Conservation (phyloP, 805 yeast species). For the Kuraishia capsulata region DNA sequence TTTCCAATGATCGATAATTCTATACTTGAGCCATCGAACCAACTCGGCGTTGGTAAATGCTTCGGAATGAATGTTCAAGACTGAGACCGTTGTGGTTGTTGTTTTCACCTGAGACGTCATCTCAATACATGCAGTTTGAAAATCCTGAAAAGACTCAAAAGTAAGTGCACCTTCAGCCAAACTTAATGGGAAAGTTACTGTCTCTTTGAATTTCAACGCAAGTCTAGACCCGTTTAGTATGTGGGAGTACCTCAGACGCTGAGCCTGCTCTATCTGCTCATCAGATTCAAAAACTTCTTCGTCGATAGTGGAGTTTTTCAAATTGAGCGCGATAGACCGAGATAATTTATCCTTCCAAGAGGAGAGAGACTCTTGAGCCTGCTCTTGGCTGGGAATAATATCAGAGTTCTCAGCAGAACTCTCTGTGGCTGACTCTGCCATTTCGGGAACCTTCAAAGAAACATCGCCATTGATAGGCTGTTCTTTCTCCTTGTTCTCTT, state of each 20-base stretch:
- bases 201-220: constrained; percentile 5
- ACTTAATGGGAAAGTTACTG: constrained; percentile 4
- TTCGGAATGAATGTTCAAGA: constrained; percentile 4
- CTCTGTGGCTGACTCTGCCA: not conserved
- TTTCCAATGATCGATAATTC: constrained; percentile 3
- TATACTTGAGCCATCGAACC: constrained; percentile 1
- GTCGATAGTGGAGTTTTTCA: constrained; percentile 1
- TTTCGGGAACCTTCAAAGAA: not conserved
- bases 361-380: no score
- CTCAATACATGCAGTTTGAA: constrained; percentile 4
- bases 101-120: constrained; percentile 5
- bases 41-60: constrained; percentile 8
- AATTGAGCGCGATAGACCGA: no score
- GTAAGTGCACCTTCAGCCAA: not conserved
- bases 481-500: not conserved
- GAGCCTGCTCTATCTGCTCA: constrained; percentile 3
- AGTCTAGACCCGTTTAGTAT: constrained; percentile 1
- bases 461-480: not conserved
- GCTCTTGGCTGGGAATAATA: no score
- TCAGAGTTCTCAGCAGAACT: no score
- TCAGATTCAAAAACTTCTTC: constrained; percentile 5
- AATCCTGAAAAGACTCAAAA: constrained; percentile 7
- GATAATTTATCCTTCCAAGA: no score
- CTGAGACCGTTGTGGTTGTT: constrained; percentile 2
- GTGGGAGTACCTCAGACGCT: constrained; percentile 2